Conservation (phyloP, 306 rosid genomes). For the Begonia masoniana region DNA sequence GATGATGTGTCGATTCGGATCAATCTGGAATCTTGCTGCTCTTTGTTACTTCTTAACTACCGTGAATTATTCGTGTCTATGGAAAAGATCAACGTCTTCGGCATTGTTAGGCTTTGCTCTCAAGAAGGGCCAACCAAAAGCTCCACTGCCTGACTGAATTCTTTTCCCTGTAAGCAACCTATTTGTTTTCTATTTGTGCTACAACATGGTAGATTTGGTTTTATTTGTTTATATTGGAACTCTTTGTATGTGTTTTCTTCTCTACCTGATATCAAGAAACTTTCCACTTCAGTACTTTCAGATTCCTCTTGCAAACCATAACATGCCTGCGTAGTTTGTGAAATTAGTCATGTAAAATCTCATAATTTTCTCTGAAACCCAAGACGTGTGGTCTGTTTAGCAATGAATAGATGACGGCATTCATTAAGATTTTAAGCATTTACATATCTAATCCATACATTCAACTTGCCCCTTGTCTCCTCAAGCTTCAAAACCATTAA, state of each 20-base stretch:
- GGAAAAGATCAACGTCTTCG: not conserved
- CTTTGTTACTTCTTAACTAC: constrained; percentile 16
- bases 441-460: too few species aligned
- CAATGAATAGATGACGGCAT: too few species aligned
- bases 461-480: too few species aligned
- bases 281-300: not conserved
- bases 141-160: not conserved
- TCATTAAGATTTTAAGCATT: too few species aligned
- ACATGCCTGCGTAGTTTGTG: too few species aligned
- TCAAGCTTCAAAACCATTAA: too few species aligned
- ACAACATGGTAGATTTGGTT: not conserved
- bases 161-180: not conserved
- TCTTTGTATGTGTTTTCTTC: not conserved
- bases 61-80: not conserved
- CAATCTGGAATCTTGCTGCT: constrained; percentile 28
- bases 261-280: not conserved
- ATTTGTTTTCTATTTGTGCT: not conserved
- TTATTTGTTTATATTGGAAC: not conserved
- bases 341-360: too few species aligned
- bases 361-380: too few species aligned
- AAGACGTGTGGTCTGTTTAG: too few species aligned
- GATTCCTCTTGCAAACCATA: too few species aligned
- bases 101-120: not conserved
- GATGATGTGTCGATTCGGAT: constrained; percentile 29
- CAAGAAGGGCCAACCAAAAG: not conserved